Evolutionary conservation across 2,329 filamentous ascomycete genomes (phyloP).

Genomic region (Paecilomyces niveus): DNA sequence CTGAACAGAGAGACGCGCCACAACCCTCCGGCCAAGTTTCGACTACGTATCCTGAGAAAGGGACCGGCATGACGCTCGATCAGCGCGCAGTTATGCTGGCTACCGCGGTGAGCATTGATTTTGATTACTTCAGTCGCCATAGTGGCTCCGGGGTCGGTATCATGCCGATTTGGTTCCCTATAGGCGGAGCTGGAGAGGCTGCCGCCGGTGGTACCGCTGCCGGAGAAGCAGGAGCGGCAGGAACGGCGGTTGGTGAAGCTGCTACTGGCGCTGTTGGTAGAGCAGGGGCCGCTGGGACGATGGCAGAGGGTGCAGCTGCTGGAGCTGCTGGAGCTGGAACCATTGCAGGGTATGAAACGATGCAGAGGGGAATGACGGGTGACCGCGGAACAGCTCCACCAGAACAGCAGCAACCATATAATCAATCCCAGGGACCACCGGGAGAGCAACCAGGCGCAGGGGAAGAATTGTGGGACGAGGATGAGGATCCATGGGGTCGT

Average conservation of each 20-base stretch:
- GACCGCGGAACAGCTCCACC: slow-evolving; percentile 11
- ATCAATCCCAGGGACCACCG: slow-evolving; percentile 8
- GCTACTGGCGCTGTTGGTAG: slow-evolving; percentile 36
- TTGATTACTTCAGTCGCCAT: slow-evolving; percentile 61
- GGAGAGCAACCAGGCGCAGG: slow-evolving; percentile 14
- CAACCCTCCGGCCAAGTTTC: slow-evolving; percentile 29
- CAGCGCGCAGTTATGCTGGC: slow-evolving; percentile 61
- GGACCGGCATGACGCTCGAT: slow-evolving; percentile 55
- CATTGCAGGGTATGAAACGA: slow-evolving; percentile 57
- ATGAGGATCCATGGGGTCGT: slow-evolving; percentile 12
- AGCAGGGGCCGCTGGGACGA: slow-evolving; percentile 24
- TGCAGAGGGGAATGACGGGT: slow-evolving; percentile 46
- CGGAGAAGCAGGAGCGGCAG: slow-evolving; percentile 16
- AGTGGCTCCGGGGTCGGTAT: slow-evolving; percentile 42
- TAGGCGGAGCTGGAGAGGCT: slow-evolving; percentile 32
- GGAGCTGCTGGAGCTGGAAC: slow-evolving; percentile 49
- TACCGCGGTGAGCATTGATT: slow-evolving; percentile 58
- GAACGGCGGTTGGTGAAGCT: slow-evolving; percentile 24
- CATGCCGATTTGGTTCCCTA: slow-evolving; percentile 48
- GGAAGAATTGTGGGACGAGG: slow-evolving; percentile 21
- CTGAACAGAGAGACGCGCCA: slow-evolving; percentile 29
- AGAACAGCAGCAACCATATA: slow-evolving; percentile 9
- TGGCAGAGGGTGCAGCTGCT: slow-evolving; percentile 27
- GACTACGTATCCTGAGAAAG: slow-evolving; percentile 11
- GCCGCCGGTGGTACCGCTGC: slow-evolving; percentile 30